A percentile compares a stretch with the other conserved stretches of the same genome.
Evolutionary conservation across 768 basidiomycete species (phyloP).

Genomic region (Favolaschia claudopus): DNA sequence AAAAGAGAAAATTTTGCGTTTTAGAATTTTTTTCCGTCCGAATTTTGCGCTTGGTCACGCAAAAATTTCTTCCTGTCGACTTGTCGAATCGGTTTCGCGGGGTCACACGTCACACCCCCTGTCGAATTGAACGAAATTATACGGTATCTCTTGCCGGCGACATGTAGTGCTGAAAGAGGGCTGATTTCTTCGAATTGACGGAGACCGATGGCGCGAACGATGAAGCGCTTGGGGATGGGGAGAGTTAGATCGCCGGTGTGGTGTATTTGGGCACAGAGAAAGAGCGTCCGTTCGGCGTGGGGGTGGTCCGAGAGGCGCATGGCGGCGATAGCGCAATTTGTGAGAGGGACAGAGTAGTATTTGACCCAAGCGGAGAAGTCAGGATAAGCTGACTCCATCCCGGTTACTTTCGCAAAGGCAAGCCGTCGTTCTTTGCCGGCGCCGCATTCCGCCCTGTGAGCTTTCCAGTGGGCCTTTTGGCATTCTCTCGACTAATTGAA

Average conservation of each 20-base stretch:
- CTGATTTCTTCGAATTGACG: neutral
- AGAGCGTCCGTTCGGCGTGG: neutral
- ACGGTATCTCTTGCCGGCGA: neutral
- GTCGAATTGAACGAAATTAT: no score
- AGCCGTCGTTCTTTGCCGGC: neutral
- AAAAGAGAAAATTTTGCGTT: no score
- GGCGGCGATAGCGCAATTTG: slow-evolving; percentile 6
- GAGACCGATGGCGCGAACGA: neutral
- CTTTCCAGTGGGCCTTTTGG: slow-evolving; percentile 5
- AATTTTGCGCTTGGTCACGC: no score
- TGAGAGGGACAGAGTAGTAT: slow-evolving; percentile 1
- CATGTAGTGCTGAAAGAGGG: neutral
- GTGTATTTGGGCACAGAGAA: neutral
- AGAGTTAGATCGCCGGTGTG: neutral
- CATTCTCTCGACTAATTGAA: slow-evolving; percentile 10
- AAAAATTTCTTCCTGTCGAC: no score
- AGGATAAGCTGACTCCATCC: neutral
- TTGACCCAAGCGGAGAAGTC: slow-evolving; percentile 1
- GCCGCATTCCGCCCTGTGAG: neutral
- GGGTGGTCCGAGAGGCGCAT: neutral
- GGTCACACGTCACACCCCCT: no score
- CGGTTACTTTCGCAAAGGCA: neutral
- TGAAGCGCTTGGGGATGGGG: neutral
- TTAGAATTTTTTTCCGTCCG: no score
- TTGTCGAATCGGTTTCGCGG: no score